These are phyloP conservation scores for Xerocomellus dryophilus DNA, from an alignment of 768 basidiomycete species.

Conservation along the genomic window DNA sequence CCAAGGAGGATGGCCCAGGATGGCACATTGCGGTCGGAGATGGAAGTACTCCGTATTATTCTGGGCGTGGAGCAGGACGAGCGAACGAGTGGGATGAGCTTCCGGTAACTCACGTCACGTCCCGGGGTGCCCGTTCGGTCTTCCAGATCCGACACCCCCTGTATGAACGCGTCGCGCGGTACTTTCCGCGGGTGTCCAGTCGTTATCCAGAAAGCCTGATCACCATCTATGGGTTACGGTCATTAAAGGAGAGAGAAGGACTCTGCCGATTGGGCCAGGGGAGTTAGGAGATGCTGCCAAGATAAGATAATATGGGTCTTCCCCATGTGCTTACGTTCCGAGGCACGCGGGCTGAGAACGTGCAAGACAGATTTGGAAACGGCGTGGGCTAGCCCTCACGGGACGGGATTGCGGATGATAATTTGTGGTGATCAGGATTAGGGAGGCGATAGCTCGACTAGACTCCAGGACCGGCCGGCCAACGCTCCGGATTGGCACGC, in stretches of 20 bases:
- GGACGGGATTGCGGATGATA: not conserved
- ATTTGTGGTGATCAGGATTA: not conserved
- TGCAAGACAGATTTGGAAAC: not conserved
- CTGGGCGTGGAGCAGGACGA: slow-evolving; percentile 2
- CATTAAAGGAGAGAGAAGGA: slow-evolving; percentile 10
- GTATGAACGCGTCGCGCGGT: slow-evolving; percentile 2
- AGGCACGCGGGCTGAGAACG: slow-evolving; percentile 11
- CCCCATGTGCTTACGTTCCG: slow-evolving; percentile 11
- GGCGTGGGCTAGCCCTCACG: not conserved
- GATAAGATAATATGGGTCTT: slow-evolving; percentile 22
- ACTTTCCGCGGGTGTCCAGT: not conserved
- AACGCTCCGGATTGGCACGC: not conserved
- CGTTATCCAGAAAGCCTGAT: not conserved
- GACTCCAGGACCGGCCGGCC: not conserved
- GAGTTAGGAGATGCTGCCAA: slow-evolving; percentile 3
- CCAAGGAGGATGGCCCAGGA: not conserved
- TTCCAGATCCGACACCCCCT: not conserved
- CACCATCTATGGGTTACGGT: slow-evolving; percentile 14
- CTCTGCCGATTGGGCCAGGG: slow-evolving; percentile 1
- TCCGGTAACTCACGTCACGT: not conserved
- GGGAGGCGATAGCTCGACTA: not conserved
- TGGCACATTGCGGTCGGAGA: not conserved
- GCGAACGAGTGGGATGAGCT: not conserved
- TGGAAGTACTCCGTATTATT: not conserved
- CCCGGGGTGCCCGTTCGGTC: slow-evolving; percentile 2